Evolutionary conservation across 1,139 yeast species (phyloP), one percentile per base, ranked within the genome.

Genomic region (Saccharomyces hybrid): DNA sequence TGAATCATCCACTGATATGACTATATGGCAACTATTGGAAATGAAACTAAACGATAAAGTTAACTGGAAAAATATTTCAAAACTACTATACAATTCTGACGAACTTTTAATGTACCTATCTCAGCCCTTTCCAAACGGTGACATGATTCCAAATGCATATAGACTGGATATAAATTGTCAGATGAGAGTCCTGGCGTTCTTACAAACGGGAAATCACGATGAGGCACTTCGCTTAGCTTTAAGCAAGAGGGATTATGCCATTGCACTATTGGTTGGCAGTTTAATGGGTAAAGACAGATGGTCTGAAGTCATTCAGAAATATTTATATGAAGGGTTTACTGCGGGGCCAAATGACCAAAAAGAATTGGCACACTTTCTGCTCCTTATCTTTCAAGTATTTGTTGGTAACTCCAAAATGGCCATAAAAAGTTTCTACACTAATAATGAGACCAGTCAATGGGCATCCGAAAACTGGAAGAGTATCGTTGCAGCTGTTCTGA

Each of bases 191-290:
- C 48, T 66, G 46, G 62, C 69, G 3, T 62, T 69, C 28, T 63
- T 87, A 52, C 86, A 82, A 64, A 67, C 73, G 1, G 97, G 97
- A 1, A 77, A 83, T 55, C 78, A 82, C 26, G 82, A 80, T 23
- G 79, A 77, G 3, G 97, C 97, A 0, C 71, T 90, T 53, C 76
- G 79, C 29, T 74, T 76, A 55, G 82, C 95, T 1, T 69, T 89
- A 32, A 76, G 79, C 2, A 79, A 80, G 55, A 80, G 83, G 13
- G 88, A 88, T 59, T 90, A 90, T 87, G 82, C 95, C 0, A 76
- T 90, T 67, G 87, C 96, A 0, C 69, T 91, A 54, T 70, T 89
- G 46, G 74, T 91, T 55, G 84, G 95, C 1, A 79, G 85, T 56
- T 71, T 88, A 14, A 72, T 82, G 34, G 86, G 95, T 1, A 78